Base-by-base conservation (phyloP, 1,284 basidiomycete species). In the Heterobasidion irregulare region DNA sequence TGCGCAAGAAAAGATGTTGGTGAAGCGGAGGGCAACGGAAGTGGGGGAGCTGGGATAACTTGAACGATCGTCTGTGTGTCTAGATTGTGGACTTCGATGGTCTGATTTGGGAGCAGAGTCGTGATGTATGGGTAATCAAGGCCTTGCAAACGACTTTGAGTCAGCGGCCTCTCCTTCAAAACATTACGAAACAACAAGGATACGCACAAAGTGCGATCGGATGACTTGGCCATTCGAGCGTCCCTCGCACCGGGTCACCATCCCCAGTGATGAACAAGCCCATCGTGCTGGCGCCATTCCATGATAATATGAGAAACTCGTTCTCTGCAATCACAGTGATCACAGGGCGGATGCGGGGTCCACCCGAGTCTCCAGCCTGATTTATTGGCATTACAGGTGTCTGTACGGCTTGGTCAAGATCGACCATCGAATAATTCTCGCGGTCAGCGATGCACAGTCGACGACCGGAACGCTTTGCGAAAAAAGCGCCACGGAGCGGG, bases 191-290 rank as follows among this genome's bases (percentile, higher is more conserved):
- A 26, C 26, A 26, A 26, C 26, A 26, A 26, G 26, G 35, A n/a
- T 13, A 77, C 88, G 65, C 62, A 94, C 92, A 84, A 43, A 94
- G 73, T 10, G 85, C 80, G 44, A 84, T 72, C 0, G 93, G 91
- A 71, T 94, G 84, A 48, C 75, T 78, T 1, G 81, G 75, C 91
- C 92, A 96, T 65, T 93, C 82, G 36, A 96, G 72, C 2, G 93
- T 94, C 1, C 92, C 92, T 47, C 94, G 79, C 8, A 92, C 87
- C 10, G 94, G 92, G 67, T 95, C 92, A 1, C 92, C 93, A 10
- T 84, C 79, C 0, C 84, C 82, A 32, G 81, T 92, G 59, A 96
- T 76, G 65, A 97, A 96, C 1, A 96, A 72, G 0, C 94, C 94
- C 54, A 96, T 75, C 0, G 90, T 88, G 56, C 77, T 83, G 6